Evolutionary conservation across 2,329 filamentous ascomycete species (phyloP).

Genomic region (Colletotrichum sp.): DNA sequence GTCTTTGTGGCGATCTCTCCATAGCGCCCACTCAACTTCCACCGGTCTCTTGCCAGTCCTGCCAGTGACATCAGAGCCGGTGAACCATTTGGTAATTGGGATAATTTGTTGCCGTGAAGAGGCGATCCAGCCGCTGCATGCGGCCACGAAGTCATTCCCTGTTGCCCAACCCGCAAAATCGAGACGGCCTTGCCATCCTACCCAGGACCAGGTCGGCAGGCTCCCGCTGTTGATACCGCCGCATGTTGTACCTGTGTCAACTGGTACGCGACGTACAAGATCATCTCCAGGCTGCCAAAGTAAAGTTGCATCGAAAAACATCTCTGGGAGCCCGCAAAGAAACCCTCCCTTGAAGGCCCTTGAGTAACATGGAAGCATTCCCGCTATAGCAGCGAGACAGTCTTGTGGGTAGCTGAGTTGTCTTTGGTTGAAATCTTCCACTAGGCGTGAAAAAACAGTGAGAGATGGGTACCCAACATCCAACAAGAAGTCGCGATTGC

Average conservation of each 20-base stretch:
- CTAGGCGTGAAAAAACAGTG: background rate
- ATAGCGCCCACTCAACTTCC: background rate
- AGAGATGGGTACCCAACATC: background rate
- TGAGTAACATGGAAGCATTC: background rate
- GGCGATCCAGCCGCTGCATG: background rate
- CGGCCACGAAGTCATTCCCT: background rate
- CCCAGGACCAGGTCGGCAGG: background rate
- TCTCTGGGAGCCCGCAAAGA: background rate
- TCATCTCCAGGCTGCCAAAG: background rate
- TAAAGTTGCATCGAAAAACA: background rate
- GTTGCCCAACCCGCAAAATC: background rate
- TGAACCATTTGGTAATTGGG: background rate
- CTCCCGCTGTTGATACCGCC: background rate
- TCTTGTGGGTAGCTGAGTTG: background rate
- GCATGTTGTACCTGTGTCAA: background rate
- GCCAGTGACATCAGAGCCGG: background rate
- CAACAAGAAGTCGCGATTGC: background rate
- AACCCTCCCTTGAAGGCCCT: background rate
- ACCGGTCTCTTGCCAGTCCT: background rate
- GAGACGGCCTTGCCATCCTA: background rate
- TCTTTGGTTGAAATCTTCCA: background rate
- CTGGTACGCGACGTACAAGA: background rate
- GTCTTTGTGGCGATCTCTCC: background rate
- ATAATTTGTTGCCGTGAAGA: background rate
- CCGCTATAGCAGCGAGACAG: background rate